phyloP scores from a whole-genome alignment of 1,139 yeast genomes.

The Hyphopichia wangnamkhiaoensis region DNA sequence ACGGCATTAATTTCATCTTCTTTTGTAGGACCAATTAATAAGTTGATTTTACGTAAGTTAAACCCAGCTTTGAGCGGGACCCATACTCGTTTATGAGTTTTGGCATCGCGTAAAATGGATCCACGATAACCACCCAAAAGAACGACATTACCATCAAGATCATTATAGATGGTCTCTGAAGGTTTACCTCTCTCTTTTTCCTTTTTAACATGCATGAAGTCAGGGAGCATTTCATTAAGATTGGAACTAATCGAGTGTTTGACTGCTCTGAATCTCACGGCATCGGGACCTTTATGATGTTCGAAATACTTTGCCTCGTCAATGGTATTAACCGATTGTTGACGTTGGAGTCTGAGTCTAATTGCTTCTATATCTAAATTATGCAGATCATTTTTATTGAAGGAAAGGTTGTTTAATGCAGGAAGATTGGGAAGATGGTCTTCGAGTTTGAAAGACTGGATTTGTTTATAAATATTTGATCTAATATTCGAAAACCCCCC shows the following conservation, averaged over 20 bases:
- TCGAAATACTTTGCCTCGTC: slow-evolving; percentile 65
- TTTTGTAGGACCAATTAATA: slow-evolving; percentile 69
- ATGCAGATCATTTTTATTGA: slow-evolving; percentile 19
- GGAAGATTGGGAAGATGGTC: slow-evolving; percentile 19
- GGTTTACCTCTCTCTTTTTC: slow-evolving; percentile 21
- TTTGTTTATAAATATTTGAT: slow-evolving; percentile 24
- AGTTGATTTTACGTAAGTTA: slow-evolving; percentile 65
- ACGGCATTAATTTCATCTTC: slow-evolving; percentile 60
- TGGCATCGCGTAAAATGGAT: slow-evolving; percentile 67
- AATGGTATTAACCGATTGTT: slow-evolving; percentile 57
- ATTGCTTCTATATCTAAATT: slow-evolving; percentile 34
- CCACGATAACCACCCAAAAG: slow-evolving; percentile 90
- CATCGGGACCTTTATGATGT: slow-evolving; percentile 59
- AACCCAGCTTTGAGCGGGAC: slow-evolving; percentile 86
- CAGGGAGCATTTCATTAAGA: slow-evolving; percentile 39
- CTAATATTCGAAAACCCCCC: slow-evolving; percentile 32
- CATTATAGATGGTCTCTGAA: slow-evolving; percentile 36
- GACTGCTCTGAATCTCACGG: slow-evolving; percentile 68
- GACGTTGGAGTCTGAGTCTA: slow-evolving; percentile 50
- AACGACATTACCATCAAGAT: slow-evolving; percentile 73
- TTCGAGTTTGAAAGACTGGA: slow-evolving; percentile 22
- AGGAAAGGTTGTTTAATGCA: slow-evolving; percentile 8
- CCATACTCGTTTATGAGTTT: slow-evolving; percentile 74
- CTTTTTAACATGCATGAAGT: slow-evolving; percentile 20
- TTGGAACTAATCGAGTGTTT: slow-evolving; percentile 60